phyloP scores from a whole-genome alignment of 768 basidiomycete genomes.

The Rhodotorula graminis region DNA sequence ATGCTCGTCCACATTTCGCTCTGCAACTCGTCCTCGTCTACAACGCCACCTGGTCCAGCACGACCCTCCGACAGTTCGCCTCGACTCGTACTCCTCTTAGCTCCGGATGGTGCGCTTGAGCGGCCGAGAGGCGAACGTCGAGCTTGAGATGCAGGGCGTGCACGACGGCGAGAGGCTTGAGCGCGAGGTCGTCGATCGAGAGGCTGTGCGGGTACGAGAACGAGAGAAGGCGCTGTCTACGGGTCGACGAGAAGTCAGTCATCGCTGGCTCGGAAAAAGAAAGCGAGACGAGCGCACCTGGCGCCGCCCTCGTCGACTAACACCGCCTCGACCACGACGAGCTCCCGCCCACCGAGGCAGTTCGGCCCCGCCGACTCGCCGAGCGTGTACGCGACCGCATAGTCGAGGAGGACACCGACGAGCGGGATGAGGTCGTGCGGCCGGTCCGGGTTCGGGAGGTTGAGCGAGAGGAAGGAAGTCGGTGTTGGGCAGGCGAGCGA shows the following conservation, averaged over 20 bases:
- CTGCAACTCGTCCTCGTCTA: neutral
- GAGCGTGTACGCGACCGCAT: constrained; percentile 13
- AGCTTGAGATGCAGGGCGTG: neutral
- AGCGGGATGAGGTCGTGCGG: constrained; percentile 2
- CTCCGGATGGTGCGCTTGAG: neutral
- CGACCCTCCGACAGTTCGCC: neutral
- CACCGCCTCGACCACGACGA: constrained; percentile 5
- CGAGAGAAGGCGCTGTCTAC: neutral
- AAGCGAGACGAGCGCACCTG: neutral
- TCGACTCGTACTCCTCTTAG: neutral
- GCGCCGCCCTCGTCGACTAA: neutral
- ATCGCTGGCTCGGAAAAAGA: neutral
- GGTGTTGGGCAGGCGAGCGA: neutral
- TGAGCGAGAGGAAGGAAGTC: neutral
- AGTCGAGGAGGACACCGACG: constrained; percentile 25
- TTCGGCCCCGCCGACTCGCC: neutral
- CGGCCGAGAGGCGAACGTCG: neutral
- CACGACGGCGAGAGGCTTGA: neutral
- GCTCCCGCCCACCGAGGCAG: constrained; percentile 21
- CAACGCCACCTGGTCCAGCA: constrained; percentile 14
- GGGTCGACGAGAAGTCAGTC: neutral
- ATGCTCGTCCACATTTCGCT: neutral
- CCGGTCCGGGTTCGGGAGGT: neutral
- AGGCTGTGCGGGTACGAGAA: constrained; percentile 16
- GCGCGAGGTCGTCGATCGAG: neutral